A percentile compares a stretch with the other conserved stretches of the same genome.
Evolutionary conservation across 1,139 yeast species (phyloP).

Genomic region (Debaryomycetaceae sp.): DNA sequence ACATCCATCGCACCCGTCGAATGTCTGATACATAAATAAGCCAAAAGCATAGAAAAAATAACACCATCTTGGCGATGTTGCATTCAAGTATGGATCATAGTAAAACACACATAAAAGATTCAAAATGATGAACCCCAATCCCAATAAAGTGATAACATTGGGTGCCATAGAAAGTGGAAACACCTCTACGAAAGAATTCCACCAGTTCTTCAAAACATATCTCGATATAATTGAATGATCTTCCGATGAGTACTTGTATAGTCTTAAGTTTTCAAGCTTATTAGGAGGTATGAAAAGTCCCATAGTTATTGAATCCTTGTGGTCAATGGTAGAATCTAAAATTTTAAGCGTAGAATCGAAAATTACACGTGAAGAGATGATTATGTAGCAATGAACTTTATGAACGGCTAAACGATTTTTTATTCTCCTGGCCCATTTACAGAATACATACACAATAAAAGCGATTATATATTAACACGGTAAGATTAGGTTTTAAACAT

Average conservation of each 20-base stretch:
- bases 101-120: conserved; percentile 66
- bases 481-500: background rate
- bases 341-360: too few species aligned
- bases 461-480: background rate
- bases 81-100: conserved; percentile 66
- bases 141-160: conserved; percentile 77
- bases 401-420: too few species aligned
- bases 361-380: too few species aligned
- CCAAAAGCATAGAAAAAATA: conserved; percentile 80
- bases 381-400: too few species aligned
- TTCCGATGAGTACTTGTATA: conserved; percentile 71
- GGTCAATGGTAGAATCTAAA: too few species aligned
- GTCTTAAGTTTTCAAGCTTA: conserved; percentile 59
- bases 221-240: conserved; percentile 80
- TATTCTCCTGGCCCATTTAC: background rate
- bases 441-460: background rate
- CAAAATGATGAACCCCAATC: conserved; percentile 64
- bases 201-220: conserved; percentile 74
- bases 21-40: conserved; percentile 86
- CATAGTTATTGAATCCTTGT: conserved; percentile 37
- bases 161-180: conserved; percentile 91
- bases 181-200: conserved; percentile 65
- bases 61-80: conserved; percentile 73
- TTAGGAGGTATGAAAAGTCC: conserved; percentile 67
- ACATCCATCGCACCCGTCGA: conserved; percentile 94